Base-by-base conservation (phyloP, 345 rosid genomes). In the Firmiana major region DNA sequence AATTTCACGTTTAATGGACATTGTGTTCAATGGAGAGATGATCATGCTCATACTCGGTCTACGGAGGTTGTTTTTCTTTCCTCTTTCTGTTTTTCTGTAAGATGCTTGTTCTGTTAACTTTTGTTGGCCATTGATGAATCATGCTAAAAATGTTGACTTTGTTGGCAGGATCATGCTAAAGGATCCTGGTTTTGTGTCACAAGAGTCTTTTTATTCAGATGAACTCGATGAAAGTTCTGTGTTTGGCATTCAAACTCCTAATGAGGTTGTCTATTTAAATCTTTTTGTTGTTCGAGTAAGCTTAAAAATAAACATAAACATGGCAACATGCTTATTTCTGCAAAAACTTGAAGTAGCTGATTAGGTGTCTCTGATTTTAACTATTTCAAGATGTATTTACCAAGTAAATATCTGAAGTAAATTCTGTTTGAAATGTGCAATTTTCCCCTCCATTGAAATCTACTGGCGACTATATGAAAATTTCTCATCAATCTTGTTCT, bases 101-200 rank as follows among this genome's bases (percentile, higher is more conserved):
- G 13, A 13, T 7, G 34, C 60, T 58, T 70, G 28, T 57, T 65
- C 22, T 55, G 16, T 28, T 12, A 55, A 21, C n/a, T 70, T 82
- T 71, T 64, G 10, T 43, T 49, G 16, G 17, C 71, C 19, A 16
- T 75, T 45, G 43, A 17, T 75, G 12, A 28, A 34, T 62, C 26
- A 43, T n/a, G 31, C 72, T 77, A 19, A 80, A 60, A 9, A 40
- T 63, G n/a, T 57, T 53, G 26, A 75, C 34, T 43, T 70, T 69
- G 40, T 22, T 78, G 66, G 21, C 85, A 90, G 92, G 64, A 87
- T 90, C 45, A 73, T 87, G 45, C 78, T 79, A 48, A 87, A 81
- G 54, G 86, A 90, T 84, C 94, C 92, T 16, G 89, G 94, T 81
- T 46, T 76, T 4, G 83, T 83, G 63, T 46, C 76, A n/a, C 8